Evolutionary conservation across 352 stramenopile genomes (phyloP), one percentile per base, ranked within the genome.

Genomic region (Globisporangium cylindrosporum): DNA sequence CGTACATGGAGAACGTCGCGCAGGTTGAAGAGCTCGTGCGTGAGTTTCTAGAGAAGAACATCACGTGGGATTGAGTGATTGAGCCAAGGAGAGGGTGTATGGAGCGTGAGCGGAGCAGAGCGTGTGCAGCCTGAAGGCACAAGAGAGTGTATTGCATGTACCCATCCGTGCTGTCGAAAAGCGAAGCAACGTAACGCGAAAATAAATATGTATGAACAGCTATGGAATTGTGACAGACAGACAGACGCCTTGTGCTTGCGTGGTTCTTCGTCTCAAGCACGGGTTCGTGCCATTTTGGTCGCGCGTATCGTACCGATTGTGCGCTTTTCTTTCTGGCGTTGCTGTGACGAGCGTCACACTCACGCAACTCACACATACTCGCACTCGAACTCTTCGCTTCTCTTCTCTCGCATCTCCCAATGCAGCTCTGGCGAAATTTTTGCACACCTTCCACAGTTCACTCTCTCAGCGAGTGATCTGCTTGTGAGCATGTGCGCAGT

Each of bases 1-100:
- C 80, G 18, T 93, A 93, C 73, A 90, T 92, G 81, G 78, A 91
- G 68, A 92, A 82, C 53, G 77, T 88, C n/a, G 81, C 83, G 43
- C 79, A 88, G 67, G 82, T 87, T 66, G 85, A 93, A 61, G 82
- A 91, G 70, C 79, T 89, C 62, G 86, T 86, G 49, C 80, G 82
- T 46, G 85, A 91, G 64, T 93, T 93, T 62, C 82, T 93, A 25
- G 81, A 88, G 43, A 84, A 73, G 54, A 80, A 77, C 53, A 77
- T 89, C 62, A 82, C 75, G 62, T 88, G 67, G 61, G 64, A 64
- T 41, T 74, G 53, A 68, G 38, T 14, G 38, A 46, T 46, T 46
- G 12, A 20, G 12, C 36, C 34, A 41, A 41, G 34, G 29, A 32
- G 29, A 32, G 12, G 10, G 38, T 46, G 38, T 14, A 14, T 46